phyloP scores from a whole-genome alignment of 257 asterid genomes.

The Anisodus tanguticus region DNA sequence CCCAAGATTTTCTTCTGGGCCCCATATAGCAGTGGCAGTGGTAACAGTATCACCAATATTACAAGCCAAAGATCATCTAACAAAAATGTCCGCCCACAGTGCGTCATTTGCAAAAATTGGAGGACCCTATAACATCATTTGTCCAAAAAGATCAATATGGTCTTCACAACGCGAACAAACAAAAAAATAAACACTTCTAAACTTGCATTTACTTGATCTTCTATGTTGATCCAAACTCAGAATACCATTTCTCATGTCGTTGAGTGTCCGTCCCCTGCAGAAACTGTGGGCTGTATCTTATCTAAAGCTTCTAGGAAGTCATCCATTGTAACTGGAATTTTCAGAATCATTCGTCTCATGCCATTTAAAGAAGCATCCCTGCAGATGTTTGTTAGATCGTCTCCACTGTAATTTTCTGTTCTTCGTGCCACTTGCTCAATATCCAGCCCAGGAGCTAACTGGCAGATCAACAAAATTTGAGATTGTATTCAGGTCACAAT shows the following conservation, averaged over 20 bases:
- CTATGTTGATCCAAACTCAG: constrained; percentile 86
- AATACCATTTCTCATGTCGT: constrained; percentile 85
- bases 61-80: too few species aligned
- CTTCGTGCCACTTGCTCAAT: constrained; percentile 82
- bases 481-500: not conserved
- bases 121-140: too few species aligned
- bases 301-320: constrained; percentile 65
- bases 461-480: not conserved
- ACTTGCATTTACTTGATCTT: not conserved
- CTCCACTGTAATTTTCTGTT: constrained; percentile 96
- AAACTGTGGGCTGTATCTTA: constrained; percentile 89
- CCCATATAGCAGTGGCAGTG: too few species aligned
- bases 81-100: too few species aligned
- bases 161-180: too few species aligned
- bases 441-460: constrained; percentile 86
- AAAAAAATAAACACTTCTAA: not conserved
- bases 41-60: too few species aligned
- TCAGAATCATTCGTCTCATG: constrained; percentile 64
- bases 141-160: too few species aligned
- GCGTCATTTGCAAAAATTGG: too few species aligned
- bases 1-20: too few species aligned
- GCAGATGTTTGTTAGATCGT: constrained; percentile 85
- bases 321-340: constrained; percentile 86
- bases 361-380: constrained; percentile 90
- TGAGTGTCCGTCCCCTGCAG: constrained; percentile 72